phyloP scores from a whole-genome alignment of 306 rosid genomes.

The Cicer yamashitae region DNA sequence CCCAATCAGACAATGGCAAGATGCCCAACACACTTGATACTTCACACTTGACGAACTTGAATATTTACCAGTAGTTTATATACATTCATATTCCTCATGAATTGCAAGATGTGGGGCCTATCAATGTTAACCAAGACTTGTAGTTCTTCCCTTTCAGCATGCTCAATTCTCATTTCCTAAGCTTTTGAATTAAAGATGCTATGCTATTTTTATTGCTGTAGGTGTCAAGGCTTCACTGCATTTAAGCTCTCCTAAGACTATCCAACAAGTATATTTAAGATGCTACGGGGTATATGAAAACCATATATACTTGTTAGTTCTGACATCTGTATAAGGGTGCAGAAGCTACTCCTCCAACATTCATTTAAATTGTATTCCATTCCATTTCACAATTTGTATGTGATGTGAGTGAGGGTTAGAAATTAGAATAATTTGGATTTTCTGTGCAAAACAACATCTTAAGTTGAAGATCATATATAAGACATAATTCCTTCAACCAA shows the following conservation, averaged over 20 bases:
- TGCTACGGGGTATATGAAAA: no score
- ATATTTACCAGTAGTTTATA: no score
- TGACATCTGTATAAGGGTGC: background rate
- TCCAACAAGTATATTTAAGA: no score
- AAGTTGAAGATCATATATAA: no score
- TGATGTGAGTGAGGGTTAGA: background rate
- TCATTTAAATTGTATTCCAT: background rate
- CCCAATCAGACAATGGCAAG: no score
- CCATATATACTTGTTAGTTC: no score
- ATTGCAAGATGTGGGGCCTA: no score
- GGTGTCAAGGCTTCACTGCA: background rate
- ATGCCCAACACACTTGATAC: background rate
- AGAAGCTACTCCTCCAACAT: background rate
- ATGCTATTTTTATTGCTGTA: background rate
- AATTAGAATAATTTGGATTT: no score
- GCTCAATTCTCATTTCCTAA: background rate
- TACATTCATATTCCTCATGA: no score
- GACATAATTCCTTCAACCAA: no score
- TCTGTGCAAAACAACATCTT: no score
- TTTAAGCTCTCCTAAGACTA: no score
- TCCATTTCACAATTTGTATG: background rate
- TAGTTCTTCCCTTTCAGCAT: background rate
- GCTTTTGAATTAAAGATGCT: background rate
- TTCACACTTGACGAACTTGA: fast-evolving
- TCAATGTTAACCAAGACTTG: background rate